Conservation (phyloP, 225 moss, liverwort and hornwort species). For the Polytrichum commune region DNA sequence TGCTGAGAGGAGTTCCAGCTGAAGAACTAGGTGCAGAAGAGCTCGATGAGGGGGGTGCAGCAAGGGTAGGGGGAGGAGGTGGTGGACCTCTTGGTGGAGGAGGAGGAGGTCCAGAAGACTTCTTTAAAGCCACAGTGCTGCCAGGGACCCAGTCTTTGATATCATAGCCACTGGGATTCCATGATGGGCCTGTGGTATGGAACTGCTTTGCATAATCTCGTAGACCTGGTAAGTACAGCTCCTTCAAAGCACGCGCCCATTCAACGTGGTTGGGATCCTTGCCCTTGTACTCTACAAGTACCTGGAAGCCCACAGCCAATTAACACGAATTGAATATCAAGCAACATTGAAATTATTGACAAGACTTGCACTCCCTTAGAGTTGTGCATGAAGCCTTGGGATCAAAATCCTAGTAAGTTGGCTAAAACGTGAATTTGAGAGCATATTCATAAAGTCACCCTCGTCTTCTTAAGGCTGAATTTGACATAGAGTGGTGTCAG, state of each 20-base stretch:
- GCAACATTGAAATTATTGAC: too few species aligned
- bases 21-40: conserved; percentile 57
- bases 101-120: conserved; percentile 42
- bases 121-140: conserved; percentile 40
- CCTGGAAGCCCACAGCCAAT: conserved; percentile 34
- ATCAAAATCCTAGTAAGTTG: too few species aligned
- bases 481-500: too few species aligned
- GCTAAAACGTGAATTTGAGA: too few species aligned
- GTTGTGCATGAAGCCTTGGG: too few species aligned
- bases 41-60: conserved; percentile 47
- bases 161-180: conserved; percentile 77
- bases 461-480: too few species aligned
- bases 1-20: conserved; percentile 53
- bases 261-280: conserved; percentile 87
- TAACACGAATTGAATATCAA: too few species aligned
- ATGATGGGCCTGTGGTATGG: conserved; percentile 84
- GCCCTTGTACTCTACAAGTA: conserved; percentile 82
- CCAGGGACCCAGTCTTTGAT: conserved; percentile 62
- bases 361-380: too few species aligned
- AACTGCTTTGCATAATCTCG: conserved; percentile 76
- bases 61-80: conserved; percentile 52
- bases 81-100: conserved; percentile 39
- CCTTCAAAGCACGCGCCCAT: conserved; percentile 93
- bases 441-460: too few species aligned
- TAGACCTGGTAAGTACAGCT: conserved; percentile 79